Base-by-base conservation (phyloP, 495 filamentous ascomycete genomes). In the Podospora australis region DNA sequence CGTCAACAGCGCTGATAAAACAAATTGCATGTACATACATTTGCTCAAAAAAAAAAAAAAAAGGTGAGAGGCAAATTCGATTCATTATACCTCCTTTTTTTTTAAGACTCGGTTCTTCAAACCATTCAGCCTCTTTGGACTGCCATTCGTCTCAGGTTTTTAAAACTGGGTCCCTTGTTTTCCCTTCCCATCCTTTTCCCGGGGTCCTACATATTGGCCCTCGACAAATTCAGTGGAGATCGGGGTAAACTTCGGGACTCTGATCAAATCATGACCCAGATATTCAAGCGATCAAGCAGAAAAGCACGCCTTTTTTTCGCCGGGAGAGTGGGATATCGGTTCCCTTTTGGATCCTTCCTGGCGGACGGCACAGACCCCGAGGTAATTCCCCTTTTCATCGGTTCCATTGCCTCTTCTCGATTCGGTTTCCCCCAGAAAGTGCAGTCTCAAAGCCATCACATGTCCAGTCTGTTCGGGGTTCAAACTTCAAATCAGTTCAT, bases 101-200 rank as follows among this genome's bases (percentile, higher is more conserved):
- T n/a, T n/a, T n/a, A n/a, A n/a, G n/a, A n/a, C 10, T 36, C 7
- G n/a, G n/a, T 1, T 36, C 32, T 13, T 16, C 32, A 36, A 20
- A 40, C 38, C 13, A 16, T 43, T 43, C 22, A 16, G n/a, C 21
- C 40, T 26, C n/a, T 43, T 43, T 43, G 14, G 17, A 43, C 5
- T 43, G 40, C 40, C 40, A 43, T 23, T 24, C 40, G 40, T 43
- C 40, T 43, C 40, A 43, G 40, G 28, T 43, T 43, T 43, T n/a
- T 36, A n/a, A n/a, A n/a, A n/a, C 34, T 36, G 34, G 34, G 34
- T 36, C 34, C 34, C 13, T 28, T 21, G 8, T 14, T 43, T 17
- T 1, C 30, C 1, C 1, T 19, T 17, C 17, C 30, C 17, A 29
- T 35, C 30, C 32, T 23, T 23, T 43, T 43, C 40, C 40, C 25